These are phyloP conservation scores for Larix sibirica DNA, from an alignment of 83 land plant genomes.

Conservation along the genomic window DNA sequence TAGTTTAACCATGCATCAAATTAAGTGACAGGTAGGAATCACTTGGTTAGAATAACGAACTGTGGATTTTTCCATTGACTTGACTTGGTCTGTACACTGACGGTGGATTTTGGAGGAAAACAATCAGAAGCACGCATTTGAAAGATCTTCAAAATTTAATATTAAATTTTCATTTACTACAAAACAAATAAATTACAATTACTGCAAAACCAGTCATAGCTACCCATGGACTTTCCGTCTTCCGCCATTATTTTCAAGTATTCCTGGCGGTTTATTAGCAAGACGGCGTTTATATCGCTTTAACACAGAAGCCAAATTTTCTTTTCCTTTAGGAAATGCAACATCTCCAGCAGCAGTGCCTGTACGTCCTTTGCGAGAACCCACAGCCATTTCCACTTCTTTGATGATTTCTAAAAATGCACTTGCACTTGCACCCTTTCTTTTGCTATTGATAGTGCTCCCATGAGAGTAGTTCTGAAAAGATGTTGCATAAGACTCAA, in stretches of 20 bases:
- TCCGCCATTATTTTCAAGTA: constrained; percentile 17
- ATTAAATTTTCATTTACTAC: constrained; percentile 6
- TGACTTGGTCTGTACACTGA: not conserved
- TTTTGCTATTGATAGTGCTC: constrained; percentile 34
- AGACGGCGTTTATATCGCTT: constrained; percentile 93
- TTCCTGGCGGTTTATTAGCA: constrained; percentile 56
- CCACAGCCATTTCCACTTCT: constrained; percentile 85
- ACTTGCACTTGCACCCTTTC: constrained; percentile 66
- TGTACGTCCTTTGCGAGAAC: constrained; percentile 83
- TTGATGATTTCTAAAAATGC: constrained; percentile 75
- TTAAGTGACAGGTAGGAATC: too few relatives aligned
- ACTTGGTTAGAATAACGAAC: not conserved
- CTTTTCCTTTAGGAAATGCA: constrained; percentile 98
- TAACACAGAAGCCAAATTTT: constrained; percentile 91
- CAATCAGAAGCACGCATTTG: constrained; percentile 8
- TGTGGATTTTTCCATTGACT: constrained; percentile 5
- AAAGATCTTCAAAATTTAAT: constrained; percentile 5
- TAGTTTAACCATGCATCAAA: too few relatives aligned
- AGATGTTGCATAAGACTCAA: constrained; percentile 28
- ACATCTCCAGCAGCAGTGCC: constrained; percentile 99
- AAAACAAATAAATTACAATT: constrained; percentile 13
- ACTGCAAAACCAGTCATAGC: constrained; percentile 4
- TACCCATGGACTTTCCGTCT: constrained; percentile 22
- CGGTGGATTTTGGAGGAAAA: not conserved
- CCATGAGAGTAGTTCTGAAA: constrained; percentile 25